Base-by-base conservation (phyloP, 106 monocot species). In the Cymbidium sinense region DNA sequence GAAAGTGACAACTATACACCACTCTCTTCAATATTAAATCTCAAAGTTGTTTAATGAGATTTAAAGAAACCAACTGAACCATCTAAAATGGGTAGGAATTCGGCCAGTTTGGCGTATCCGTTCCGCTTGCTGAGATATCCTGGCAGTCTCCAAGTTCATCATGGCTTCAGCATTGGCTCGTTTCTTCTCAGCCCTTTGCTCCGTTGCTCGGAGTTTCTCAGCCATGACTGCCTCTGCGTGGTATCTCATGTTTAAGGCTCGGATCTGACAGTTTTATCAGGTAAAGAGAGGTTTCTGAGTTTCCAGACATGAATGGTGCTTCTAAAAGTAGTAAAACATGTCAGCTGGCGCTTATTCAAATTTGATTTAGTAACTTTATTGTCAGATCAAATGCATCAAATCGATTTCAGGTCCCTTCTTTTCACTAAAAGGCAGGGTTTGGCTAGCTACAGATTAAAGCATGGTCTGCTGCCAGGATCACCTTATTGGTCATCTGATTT, bases 201-300 rank as follows among this genome's bases (percentile, higher is more conserved):
- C 76, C 8, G 74, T 79, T 25, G 11, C 2, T 33, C 74, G 64
- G 3, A 92, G n/a, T 55, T 87, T 92, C 65, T 74, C 78, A 27
- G 79, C 51, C 67, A 87, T 81, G 79, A 74, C 87, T 77, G 85
- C 86, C 64, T 92, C 90, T 11, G 86, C 83, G 6, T 55, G 75
- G 10, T 86, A 78, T 79, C 79, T 92, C 87, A 87, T 85, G 43
- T 80, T 82, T 55, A 91, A 87, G 0, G 73, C 86, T 81, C 78
- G 84, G 3, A 79, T 83, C 91, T 98, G 82, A 74, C 17, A 47
- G 74, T n/a, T 74, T 39, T 25, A n/a, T 74, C 43, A 15, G 2
- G 27, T 41, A 73, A n/a, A 43, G 4, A 28, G n/a, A 28, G 19
- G 43, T 44, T 35, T 15, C 10, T 44, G 17, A 25, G 10, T n/a